Evolutionary conservation across 331 rosid species (phyloP).

Genomic region (Cydonia oblonga): DNA sequence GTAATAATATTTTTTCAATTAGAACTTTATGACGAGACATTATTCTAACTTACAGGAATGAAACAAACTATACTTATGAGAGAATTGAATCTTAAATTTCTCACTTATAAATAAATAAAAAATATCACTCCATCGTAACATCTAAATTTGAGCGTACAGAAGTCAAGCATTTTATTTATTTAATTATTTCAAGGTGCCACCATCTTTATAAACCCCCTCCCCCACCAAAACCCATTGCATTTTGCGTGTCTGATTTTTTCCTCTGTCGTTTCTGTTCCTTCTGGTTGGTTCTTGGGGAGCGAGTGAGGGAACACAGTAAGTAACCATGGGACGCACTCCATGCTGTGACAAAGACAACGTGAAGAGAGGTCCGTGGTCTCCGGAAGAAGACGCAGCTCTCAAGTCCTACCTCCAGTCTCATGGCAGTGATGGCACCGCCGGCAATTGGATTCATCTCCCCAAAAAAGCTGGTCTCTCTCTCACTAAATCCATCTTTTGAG

Average conservation of each 20-base stretch:
- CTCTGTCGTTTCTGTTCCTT: background rate
- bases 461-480: slow-evolving; percentile 59
- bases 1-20: no score
- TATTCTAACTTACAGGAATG: no score
- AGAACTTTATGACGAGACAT: no score
- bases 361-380: slow-evolving; percentile 90
- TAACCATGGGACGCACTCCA: slow-evolving; percentile 85
- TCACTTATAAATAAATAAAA: rapidly evolving
- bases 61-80: no score
- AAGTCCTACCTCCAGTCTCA: slow-evolving; percentile 42
- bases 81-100: rapidly evolving
- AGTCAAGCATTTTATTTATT: slow-evolving; percentile 6
- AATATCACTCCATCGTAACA: no score
- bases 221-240: background rate
- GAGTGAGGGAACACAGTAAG: background rate
- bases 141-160: no score
- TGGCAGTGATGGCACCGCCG: slow-evolving; percentile 77
- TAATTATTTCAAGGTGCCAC: slow-evolving; percentile 3
- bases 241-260: slow-evolving; percentile 9
- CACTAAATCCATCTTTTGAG: background rate
- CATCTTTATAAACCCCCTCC: slow-evolving; percentile 27
- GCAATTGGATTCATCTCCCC: slow-evolving; percentile 82
- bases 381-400: slow-evolving; percentile 77
- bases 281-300: background rate
- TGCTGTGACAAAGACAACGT: slow-evolving; percentile 87